Base-by-base conservation (phyloP, 2,329 filamentous ascomycete genomes). In the Verticillium longisporum region DNA sequence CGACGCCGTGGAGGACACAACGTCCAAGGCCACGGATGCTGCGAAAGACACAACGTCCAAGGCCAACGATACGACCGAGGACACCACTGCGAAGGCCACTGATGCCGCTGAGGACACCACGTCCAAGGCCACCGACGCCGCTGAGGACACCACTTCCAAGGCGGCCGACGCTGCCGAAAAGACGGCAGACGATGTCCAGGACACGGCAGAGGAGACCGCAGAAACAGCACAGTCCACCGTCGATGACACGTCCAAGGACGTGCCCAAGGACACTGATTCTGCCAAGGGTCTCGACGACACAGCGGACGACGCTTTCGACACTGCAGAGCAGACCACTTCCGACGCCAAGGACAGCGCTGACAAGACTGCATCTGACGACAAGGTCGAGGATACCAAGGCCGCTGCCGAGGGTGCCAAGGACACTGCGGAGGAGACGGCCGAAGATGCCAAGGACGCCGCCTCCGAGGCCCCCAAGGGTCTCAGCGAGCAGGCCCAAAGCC, bases 311-410 rank as follows among this genome's bases (percentile, higher is more conserved):
- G 54, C 32, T 34, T 18, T 38, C 6, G 41, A 58, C n/a, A 56
- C 57, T 6, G 41, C 57, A 9, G 41, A 59, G 26, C 36, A 56
- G 26, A 56, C 54, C 21, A 56, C 54, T 11, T 26, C 31, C 13
- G 31, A 21, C 13, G 55, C 31, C n/a, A 37, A 60, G 31, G 41
- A 60, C 59, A 61, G 60, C 10, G 59, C 64, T 15, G 59, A 15
- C 1, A 41, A 57, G 13, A 60, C 61, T 41, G 58, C 60, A 34
- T 13, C 56, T n/a, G 60, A 64, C 14, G 56, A 26, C 36, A 56
- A 15, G 61, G 61, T 14, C 7, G 50, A 64, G n/a, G 64, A 64
- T 54, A 61, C 66, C 36, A 57, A 60, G 11, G 58, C 63, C 15
- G 33, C 50, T 10, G 57, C 57, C 10, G 57, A 54, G 14, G 50